These are phyloP conservation scores for Huntiella decipiens DNA, from an alignment of 2,329 filamentous ascomycete species.

Conservation along the genomic window DNA sequence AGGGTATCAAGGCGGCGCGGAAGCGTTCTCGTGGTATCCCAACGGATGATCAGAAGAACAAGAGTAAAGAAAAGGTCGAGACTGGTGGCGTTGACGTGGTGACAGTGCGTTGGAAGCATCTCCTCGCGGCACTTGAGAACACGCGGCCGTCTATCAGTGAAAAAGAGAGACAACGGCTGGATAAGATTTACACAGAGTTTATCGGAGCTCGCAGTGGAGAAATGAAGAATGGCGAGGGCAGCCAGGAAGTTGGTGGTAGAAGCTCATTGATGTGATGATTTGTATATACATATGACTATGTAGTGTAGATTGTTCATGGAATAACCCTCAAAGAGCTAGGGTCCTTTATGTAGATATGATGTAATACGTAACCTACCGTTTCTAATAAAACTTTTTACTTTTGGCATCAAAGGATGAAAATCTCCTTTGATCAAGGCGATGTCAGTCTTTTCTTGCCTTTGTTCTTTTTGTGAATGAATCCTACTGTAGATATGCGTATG, in stretches of 20 bases:
- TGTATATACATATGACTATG: not conserved
- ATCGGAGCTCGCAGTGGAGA: conserved; percentile 82
- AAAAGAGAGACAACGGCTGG: conserved; percentile 55
- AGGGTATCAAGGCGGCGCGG: conserved; percentile 54
- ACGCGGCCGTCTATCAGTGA: conserved; percentile 70
- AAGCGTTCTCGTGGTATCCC: conserved; percentile 18
- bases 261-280: conserved; percentile 67
- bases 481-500: too few relatives aligned
- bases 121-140: conserved; percentile 54
- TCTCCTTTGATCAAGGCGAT: not conserved
- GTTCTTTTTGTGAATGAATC: not conserved
- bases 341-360: not conserved
- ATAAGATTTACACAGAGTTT: conserved; percentile 80
- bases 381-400: not conserved
- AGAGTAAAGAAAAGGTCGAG: not conserved
- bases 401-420: not conserved
- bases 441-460: not conserved
- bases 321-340: not conserved
- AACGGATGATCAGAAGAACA: conserved; percentile 12
- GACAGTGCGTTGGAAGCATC: conserved; percentile 65
- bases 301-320: not conserved
- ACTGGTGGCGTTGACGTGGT: conserved; percentile 35
- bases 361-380: not conserved
- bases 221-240: conserved; percentile 83
- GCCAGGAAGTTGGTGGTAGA: conserved; percentile 78